Conservation (phyloP, 345 rosid genomes). For the Ceriops zippeliana region DNA sequence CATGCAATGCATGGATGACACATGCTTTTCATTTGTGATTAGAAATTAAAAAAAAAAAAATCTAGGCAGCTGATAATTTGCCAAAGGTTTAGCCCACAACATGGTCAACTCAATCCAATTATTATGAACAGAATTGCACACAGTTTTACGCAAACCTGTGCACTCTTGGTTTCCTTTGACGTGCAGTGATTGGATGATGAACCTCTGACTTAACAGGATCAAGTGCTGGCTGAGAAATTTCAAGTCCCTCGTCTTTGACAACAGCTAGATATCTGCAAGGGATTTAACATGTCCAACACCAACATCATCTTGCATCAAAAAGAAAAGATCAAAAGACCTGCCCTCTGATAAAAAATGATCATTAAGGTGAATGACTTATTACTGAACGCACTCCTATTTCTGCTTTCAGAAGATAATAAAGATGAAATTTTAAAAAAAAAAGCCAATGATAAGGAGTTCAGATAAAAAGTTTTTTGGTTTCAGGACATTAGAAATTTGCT, state of each 20-base stretch:
- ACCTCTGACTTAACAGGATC: slow-evolving; percentile 70
- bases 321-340: not conserved
- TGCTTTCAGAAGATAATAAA: too few relatives aligned
- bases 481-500: too few relatives aligned
- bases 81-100: not conserved
- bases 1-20: not conserved
- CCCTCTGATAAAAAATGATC: not conserved
- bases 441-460: too few relatives aligned
- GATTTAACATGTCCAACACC: not conserved
- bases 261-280: slow-evolving; percentile 58
- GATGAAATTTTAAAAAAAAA: too few relatives aligned
- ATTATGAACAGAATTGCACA: not conserved
- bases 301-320: not conserved
- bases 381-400: too few relatives aligned
- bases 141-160: slow-evolving; percentile 51
- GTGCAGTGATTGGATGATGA: slow-evolving; percentile 75
- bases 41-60: not conserved
- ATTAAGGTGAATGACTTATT: not conserved
- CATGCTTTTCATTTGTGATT: not conserved
- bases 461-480: too few relatives aligned
- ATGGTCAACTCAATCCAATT: not conserved
- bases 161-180: slow-evolving; percentile 41
- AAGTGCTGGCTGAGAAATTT: slow-evolving; percentile 94
- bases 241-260: slow-evolving; percentile 69
- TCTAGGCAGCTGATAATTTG: not conserved